Evolutionary conservation across 116 monocot genomes (phyloP).

Genomic region (Papilionanthe hybrid): DNA sequence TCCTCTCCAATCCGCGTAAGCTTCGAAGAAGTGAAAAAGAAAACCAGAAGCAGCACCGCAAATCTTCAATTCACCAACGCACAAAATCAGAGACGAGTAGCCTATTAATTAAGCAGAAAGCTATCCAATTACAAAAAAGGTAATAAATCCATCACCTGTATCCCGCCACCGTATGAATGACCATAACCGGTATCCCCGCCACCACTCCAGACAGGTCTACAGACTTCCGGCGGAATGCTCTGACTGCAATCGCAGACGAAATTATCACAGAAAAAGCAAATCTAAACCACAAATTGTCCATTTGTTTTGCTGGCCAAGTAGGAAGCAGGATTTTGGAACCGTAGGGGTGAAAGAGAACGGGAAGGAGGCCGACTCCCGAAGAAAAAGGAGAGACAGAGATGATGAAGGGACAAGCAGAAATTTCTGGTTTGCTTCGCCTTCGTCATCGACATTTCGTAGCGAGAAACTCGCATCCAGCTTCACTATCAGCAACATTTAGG

Average conservation of each 20-base stretch:
- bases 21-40: conserved; percentile 59
- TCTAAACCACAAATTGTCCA: conserved; percentile 29
- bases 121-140: background rate
- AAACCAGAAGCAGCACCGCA: conserved; percentile 51
- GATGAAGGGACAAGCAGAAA: background rate
- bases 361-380: background rate
- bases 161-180: conserved; percentile 52
- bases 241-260: conserved; percentile 38
- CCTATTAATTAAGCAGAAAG: background rate
- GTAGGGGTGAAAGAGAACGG: background rate
- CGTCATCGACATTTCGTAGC: background rate
- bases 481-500: too few relatives aligned
- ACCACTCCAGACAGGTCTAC: conserved; percentile 50
- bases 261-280: conserved; percentile 21
- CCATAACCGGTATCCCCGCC: conserved; percentile 50
- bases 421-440: background rate
- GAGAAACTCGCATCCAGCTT: background rate
- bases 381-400: background rate
- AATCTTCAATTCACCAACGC: conserved; percentile 28
- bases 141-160: conserved; percentile 27
- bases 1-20: conserved; percentile 53
- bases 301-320: background rate
- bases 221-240: conserved; percentile 43
- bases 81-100: background rate
- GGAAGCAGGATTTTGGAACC: background rate